These are phyloP conservation scores for Coffea eugenioides DNA, from an alignment of 257 asterid genomes.

Conservation along the genomic window DNA sequence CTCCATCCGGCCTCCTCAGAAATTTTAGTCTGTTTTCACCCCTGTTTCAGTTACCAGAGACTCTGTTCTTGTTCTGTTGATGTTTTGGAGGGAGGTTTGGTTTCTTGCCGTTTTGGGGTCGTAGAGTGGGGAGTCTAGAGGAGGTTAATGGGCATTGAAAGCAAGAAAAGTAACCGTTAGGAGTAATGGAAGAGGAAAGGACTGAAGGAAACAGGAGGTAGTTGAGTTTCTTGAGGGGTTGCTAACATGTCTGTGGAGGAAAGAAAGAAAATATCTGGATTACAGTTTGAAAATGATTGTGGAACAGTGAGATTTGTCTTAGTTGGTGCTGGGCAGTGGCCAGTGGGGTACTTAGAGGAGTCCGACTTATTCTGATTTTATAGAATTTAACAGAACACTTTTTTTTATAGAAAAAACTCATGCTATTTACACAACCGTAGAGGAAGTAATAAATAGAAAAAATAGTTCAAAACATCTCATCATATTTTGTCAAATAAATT, in stretches of 20 bases:
- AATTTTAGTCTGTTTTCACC: not conserved
- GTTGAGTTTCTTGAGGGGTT: not conserved
- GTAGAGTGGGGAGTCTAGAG: not conserved
- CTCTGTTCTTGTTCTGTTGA: not conserved
- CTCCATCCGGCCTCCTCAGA: conserved; percentile 52
- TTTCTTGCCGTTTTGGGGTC: not conserved
- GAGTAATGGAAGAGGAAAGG: conserved; percentile 1
- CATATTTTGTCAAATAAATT: too few species aligned
- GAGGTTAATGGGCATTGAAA: conserved; percentile 19
- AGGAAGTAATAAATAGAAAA: too few species aligned
- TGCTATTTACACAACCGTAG: not conserved
- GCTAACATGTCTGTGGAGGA: not conserved
- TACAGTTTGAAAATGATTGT: not conserved
- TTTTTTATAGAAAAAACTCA: too few species aligned
- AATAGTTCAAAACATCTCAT: too few species aligned
- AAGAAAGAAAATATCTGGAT: conserved; percentile 3
- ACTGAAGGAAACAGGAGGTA: not conserved
- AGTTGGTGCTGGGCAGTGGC: not conserved
- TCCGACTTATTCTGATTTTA: too few species aligned
- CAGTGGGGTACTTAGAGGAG: not conserved
- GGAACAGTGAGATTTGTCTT: not conserved
- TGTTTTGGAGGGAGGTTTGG: not conserved
- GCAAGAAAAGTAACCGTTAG: conserved; percentile 17
- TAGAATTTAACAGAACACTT: too few species aligned
- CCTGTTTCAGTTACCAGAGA: not conserved